Evolutionary conservation across 2,329 filamentous ascomycete species (phyloP), one percentile per base, ranked within the genome.

Genomic region (Lachnellula subtilissima): DNA sequence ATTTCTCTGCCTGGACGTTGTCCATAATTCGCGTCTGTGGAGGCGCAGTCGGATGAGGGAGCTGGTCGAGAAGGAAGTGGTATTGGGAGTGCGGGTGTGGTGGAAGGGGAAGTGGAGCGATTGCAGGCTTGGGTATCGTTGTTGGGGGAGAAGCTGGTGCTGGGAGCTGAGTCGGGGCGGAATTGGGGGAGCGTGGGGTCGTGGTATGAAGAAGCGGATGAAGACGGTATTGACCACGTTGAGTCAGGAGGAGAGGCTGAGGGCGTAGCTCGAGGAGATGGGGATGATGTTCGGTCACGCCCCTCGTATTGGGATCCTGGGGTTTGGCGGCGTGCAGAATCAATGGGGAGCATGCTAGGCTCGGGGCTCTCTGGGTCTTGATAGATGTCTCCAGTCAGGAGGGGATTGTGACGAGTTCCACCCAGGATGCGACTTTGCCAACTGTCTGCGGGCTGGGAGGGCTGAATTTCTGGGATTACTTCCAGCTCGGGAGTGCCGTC

Each of bases 181-280:
- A 87, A 87, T 63, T 89, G 86, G 8, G 86, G 86, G 69, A 88
- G 75, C 0, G 85, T 88, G 7, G 82, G 82, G 63, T 89, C 86
- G 7, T 57, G 60, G 37, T 63, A 51, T 23, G 50, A 47, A 4
- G 49, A 25, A 19, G 17, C n/a, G n/a, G 42, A 59, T 7, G 50
- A 55, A 32, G 55, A 32, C 2, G 59, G 37, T 25, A 35, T 22
- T 9, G 46, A 45, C 42, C 42, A 45, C 19, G 19, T 14, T 5
- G 19, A 57, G 22, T 54, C 52, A 23, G 48, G 15, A 23, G 48
- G 15, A 3, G 58, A 56, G 25, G 36, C 52, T 42, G 57, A 55
- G 6, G 61, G 54, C 25, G 57, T 57, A 25, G 46, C 40, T 39
- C 56, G 57, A 19, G 56, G 50, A 9, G 56, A 54, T 2, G 56